Evolutionary conservation across 2,329 filamentous ascomycete genomes (phyloP).

Genomic region (Monosporascus sp.): DNA sequence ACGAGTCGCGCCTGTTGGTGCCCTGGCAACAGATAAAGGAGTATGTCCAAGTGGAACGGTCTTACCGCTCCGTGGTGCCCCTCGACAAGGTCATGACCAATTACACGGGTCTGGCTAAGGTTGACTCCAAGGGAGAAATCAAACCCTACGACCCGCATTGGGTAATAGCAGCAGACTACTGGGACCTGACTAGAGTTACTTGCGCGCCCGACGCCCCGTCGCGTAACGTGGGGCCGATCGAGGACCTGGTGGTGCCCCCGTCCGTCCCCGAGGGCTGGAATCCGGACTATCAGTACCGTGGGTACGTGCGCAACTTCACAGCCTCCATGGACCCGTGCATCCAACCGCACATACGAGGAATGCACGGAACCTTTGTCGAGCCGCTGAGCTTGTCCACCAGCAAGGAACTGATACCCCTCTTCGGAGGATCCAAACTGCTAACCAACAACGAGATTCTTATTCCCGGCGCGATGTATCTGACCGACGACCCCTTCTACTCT

Average conservation of each 20-base stretch:
- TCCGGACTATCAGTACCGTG: constrained; percentile 29
- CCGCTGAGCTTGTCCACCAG: constrained; percentile 43
- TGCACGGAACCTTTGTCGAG: constrained; percentile 51
- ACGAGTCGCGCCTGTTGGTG: constrained; percentile 47
- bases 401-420: constrained; percentile 50
- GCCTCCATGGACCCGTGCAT: constrained; percentile 48
- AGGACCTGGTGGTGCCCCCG: constrained; percentile 26
- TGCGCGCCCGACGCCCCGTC: constrained; percentile 46
- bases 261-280: constrained; percentile 16
- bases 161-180: constrained; percentile 35
- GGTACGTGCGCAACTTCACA: constrained; percentile 53
- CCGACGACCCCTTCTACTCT: constrained; percentile 51
- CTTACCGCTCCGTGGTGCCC: constrained; percentile 30
- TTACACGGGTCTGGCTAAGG: constrained; percentile 23
- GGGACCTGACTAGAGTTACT: constrained; percentile 41
- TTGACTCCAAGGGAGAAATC: constrained; percentile 10
- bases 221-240: constrained; percentile 28
- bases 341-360: constrained; percentile 39
- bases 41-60: constrained; percentile 35
- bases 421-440: constrained; percentile 54
- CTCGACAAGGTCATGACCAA: constrained; percentile 34
- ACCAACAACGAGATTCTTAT: constrained; percentile 58
- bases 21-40: constrained; percentile 46
- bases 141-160: constrained; percentile 31
- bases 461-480: constrained; percentile 58